Conservation (phyloP, 2,329 filamentous ascomycete species). For the Capronia epimyces region DNA sequence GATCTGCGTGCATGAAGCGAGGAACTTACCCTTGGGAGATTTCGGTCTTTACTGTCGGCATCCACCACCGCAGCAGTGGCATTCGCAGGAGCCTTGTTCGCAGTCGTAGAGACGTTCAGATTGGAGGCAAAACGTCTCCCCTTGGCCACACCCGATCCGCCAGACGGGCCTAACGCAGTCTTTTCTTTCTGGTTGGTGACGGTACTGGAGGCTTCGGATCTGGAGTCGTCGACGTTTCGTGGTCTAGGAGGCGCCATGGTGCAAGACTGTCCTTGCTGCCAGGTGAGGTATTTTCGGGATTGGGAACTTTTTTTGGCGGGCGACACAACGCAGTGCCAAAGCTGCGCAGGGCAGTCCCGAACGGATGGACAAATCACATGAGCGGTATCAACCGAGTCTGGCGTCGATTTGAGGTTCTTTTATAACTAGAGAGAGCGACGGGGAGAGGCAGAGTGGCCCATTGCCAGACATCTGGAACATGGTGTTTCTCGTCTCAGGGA, state of each 20-base stretch:
- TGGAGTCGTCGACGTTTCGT: slow-evolving; percentile 43
- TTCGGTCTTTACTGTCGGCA: slow-evolving; percentile 21
- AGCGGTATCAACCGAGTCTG: not conserved
- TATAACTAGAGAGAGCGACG: not conserved
- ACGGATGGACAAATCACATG: not conserved
- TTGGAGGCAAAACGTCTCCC: slow-evolving; percentile 11
- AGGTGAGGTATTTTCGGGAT: too few species aligned
- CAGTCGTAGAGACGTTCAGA: slow-evolving; percentile 18
- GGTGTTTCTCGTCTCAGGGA: not conserved
- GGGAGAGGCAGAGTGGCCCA: not conserved
- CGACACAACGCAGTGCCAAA: too few species aligned
- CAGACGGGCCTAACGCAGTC: slow-evolving; percentile 8
- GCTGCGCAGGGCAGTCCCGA: not conserved
- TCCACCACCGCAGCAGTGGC: slow-evolving; percentile 31
- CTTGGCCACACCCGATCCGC: slow-evolving; percentile 19
- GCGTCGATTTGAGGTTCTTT: not conserved
- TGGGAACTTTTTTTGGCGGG: not conserved
- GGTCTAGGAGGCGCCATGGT: slow-evolving; percentile 45
- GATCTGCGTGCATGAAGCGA: not conserved
- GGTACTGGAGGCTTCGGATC: slow-evolving; percentile 44
- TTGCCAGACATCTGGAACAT: not conserved
- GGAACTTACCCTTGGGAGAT: slow-evolving; percentile 34
- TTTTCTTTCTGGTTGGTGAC: slow-evolving; percentile 36
- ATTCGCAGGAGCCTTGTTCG: slow-evolving; percentile 27
- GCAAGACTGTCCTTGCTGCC: not conserved